phyloP scores from a whole-genome alignment of 495 filamentous ascomycete species.

The Trichodelitschia bisporula region DNA sequence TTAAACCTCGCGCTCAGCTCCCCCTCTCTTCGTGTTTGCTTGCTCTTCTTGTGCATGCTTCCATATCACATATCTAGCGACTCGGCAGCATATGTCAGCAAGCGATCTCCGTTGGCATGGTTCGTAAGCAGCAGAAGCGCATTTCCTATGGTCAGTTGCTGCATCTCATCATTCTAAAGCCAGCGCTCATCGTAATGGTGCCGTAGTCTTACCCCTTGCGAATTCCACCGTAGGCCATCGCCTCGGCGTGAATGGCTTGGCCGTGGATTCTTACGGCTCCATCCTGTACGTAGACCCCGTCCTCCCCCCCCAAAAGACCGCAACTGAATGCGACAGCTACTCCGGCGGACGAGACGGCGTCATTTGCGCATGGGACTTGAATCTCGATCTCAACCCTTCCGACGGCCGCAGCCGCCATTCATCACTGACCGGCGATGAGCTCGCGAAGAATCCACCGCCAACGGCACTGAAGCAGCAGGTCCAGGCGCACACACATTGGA shows the following conservation, averaged over 20 bases:
- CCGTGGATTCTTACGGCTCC: slow-evolving; percentile 58
- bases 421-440: too few relatives aligned
- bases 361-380: slow-evolving; percentile 84
- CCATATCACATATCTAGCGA: too few relatives aligned
- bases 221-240: slow-evolving; percentile 79
- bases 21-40: too few relatives aligned
- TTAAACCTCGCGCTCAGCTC: too few relatives aligned
- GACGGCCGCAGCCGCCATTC: slow-evolving; percentile 9
- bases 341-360: slow-evolving; percentile 89
- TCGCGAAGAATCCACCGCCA: slow-evolving; percentile 11
- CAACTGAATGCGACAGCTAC: slow-evolving; percentile 49
- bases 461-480: slow-evolving; percentile 71
- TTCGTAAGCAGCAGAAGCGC: slow-evolving; percentile 13
- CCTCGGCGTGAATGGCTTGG: slow-evolving; percentile 80
- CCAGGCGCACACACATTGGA: slow-evolving; percentile 97
- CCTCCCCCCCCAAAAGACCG: too few relatives aligned
- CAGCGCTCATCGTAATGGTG: slow-evolving; percentile 1
- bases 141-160: slow-evolving; percentile 15
- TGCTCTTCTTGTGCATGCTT: too few relatives aligned
- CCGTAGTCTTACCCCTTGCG: slow-evolving; percentile 71
- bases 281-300: slow-evolving; percentile 37
- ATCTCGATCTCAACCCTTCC: slow-evolving; percentile 24
- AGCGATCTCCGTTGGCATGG: slow-evolving; percentile 9
- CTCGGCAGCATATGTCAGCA: too few relatives aligned
- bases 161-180: neutral